A percentile compares a stretch with the other conserved stretches of the same genome.
Conservation (phyloP, 352 stramenopile species). For the Globisporangium apiculatum region DNA sequence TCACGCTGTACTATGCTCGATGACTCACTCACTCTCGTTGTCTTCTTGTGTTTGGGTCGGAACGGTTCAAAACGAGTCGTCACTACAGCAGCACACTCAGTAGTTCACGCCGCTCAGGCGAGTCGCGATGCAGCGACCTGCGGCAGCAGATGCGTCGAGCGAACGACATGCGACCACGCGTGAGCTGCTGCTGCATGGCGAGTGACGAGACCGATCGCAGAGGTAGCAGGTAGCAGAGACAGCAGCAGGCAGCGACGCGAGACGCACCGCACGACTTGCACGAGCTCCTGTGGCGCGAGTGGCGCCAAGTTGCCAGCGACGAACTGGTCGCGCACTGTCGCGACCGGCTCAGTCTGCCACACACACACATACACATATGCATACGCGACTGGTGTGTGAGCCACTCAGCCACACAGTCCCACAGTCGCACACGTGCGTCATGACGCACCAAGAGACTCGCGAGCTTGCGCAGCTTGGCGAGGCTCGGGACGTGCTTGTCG, state of each 20-base stretch:
- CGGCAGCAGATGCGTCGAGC: background rate
- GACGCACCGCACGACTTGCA: conserved; percentile 38
- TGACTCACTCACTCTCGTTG: background rate
- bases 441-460: conserved; percentile 36
- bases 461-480: conserved; percentile 47
- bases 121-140: conserved; percentile 62
- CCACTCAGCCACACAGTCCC: too few relatives aligned
- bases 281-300: conserved; percentile 39
- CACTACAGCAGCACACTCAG: conserved; percentile 24
- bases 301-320: conserved; percentile 27
- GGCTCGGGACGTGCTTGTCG: conserved; percentile 37
- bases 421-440: too few relatives aligned
- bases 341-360: conserved; percentile 45
- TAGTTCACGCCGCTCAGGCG: conserved; percentile 40
- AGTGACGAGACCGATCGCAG: background rate
- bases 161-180: background rate
- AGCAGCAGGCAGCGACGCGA: background rate
- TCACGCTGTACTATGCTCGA: background rate
- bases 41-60: too few relatives aligned
- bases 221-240: background rate
- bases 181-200: too few relatives aligned
- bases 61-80: background rate
- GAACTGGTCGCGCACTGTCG: conserved; percentile 56
- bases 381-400: too few relatives aligned
- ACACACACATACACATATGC: background rate